Evolutionary conservation across 2,329 filamentous ascomycete species (phyloP), one percentile per base, ranked within the genome.

Genomic region (Sporothrix dimorphospora): DNA sequence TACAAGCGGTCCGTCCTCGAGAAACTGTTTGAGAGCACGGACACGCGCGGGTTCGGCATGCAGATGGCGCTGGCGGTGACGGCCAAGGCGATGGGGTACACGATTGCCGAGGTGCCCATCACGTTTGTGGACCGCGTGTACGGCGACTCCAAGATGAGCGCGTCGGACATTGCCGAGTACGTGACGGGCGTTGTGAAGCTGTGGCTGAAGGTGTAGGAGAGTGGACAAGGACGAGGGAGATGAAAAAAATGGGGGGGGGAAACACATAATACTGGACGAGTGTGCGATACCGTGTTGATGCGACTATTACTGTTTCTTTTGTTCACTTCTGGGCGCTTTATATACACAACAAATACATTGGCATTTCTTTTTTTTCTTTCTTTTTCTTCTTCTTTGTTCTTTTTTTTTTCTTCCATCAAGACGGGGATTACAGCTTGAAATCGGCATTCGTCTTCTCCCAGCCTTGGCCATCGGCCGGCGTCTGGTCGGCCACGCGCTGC

Each of bases 1-100:
- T 99, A 99, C 83, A 98, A 97, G 90, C 94, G 92, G 84, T 85
- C 86, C 73, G 93, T 97, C 74, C 83, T 99, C 79, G 89, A 97
- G 81, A 94, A 93, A 86, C 94, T 97, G 72, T 98, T 99, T 78
- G 85, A 87, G 79, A 93, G 88, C 82, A 98, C 94, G 9, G 92
- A 98, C 86, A 96, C 93, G 81, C 97, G 98, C 85, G 96, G 96
- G 2, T 99, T 98, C 82, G 95, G 92, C 53, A 99, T 99, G 87
- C 96, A 99, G 89, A 99, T 99, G 96, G 95, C 98, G 87, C 92
- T 99, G 90, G 98, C 98, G 91, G 95, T 98, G 9, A 88, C 94
- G 74, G 96, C 96, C 45, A 98, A 98, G 89, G 93, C 92, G 19
- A 94, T 98, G 93, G 95, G 96, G 0, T 97, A 89, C 84, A 92